phyloP scores from a whole-genome alignment of 2,329 filamentous ascomycete species.

The Paramyrothecium roridum region DNA sequence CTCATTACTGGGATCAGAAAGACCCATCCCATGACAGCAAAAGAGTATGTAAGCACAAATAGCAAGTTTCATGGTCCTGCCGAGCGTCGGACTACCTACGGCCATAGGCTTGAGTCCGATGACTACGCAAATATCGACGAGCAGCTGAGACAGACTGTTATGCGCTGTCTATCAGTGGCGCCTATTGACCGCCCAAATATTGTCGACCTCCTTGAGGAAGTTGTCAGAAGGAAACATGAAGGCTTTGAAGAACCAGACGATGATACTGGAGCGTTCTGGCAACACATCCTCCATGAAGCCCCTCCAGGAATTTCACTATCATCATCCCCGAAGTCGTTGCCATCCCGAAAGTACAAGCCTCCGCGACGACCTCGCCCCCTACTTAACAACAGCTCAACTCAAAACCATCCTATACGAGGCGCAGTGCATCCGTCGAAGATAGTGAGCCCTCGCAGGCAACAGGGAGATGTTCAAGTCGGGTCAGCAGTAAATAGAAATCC shows the following conservation, averaged over 20 bases:
- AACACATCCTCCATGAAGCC: neutral
- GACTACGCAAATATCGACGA: conserved; percentile 12
- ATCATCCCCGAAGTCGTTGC: no score
- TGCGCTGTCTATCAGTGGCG: conserved; percentile 18
- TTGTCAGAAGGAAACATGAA: conserved; percentile 12
- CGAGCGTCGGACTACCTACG: conserved; percentile 12
- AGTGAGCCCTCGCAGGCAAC: no score
- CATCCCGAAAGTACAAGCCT: no score
- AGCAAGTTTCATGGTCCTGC: neutral
- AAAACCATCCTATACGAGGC: no score
- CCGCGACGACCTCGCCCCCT: no score
- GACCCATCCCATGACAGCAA: conserved; percentile 6
- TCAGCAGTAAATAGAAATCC: no score
- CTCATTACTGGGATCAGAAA: conserved; percentile 14
- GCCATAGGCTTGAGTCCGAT: conserved; percentile 11
- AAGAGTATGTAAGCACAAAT: neutral
- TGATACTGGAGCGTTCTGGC: neutral
- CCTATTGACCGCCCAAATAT: conserved; percentile 22
- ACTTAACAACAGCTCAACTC: no score
- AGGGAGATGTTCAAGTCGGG: no score
- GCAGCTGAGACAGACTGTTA: conserved; percentile 15
- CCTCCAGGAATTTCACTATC: neutral
- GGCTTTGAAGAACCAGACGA: conserved; percentile 13
- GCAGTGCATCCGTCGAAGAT: no score
- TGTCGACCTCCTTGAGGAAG: conserved; percentile 11